phyloP scores from a whole-genome alignment of 2,329 filamentous ascomycete species.

The Neofusicoccum umdonicola region DNA sequence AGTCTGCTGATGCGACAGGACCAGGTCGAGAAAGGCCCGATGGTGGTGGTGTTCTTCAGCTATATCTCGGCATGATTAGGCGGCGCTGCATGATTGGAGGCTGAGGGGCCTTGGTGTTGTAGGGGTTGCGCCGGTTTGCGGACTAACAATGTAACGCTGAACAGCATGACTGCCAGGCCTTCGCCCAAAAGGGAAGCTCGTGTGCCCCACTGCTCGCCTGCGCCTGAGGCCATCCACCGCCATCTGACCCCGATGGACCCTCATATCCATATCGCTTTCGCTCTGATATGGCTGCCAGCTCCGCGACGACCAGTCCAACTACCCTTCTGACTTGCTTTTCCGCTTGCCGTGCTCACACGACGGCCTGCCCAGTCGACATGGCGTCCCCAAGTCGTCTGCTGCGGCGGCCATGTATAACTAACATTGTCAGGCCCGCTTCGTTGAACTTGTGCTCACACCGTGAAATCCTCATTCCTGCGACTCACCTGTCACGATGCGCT shows the following conservation, averaged over 20 bases:
- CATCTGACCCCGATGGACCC: slow-evolving; percentile 1
- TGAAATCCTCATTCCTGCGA: neutral
- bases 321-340: slow-evolving; percentile 8
- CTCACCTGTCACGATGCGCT: neutral
- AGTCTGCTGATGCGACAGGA: neutral
- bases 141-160: slow-evolving; percentile 5
- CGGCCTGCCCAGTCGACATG: neutral
- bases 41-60: neutral
- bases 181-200: slow-evolving; percentile 2
- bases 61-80: neutral
- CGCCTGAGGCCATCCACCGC: neutral
- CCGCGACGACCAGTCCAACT: neutral
- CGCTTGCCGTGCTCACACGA: neutral
- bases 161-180: slow-evolving; percentile 8
- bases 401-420: neutral
- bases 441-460: neutral
- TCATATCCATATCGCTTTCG: neutral
- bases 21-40: neutral
- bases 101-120: neutral
- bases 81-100: neutral
- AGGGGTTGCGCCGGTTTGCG: neutral
- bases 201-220: neutral
- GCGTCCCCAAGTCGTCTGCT: neutral
- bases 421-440: neutral
- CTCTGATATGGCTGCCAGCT: neutral